Evolutionary conservation across 306 rosid species (phyloP).

Genomic region (Pyrus bretschneideri): DNA sequence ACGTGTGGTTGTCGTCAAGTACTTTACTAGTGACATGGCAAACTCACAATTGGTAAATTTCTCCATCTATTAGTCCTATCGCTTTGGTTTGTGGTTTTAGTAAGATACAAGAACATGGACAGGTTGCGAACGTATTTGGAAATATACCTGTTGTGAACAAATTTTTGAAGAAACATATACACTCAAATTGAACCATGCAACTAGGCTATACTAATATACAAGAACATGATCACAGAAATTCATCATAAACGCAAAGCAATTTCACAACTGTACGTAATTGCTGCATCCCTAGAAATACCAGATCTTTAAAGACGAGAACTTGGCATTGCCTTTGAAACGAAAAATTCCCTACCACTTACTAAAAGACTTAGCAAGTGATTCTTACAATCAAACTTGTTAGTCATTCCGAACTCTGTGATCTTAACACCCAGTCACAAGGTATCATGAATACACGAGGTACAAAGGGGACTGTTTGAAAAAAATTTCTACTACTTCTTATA

Average conservation of each 20-base stretch:
- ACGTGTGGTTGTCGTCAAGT: no score
- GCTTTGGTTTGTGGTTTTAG: no score
- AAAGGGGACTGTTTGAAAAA: constrained; percentile 1
- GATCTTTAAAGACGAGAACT: background rate
- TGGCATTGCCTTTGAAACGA: background rate
- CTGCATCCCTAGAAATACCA: background rate
- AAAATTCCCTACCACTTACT: constrained; percentile 17
- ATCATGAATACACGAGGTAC: constrained; percentile 5
- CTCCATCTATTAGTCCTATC: no score
- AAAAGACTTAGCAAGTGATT: constrained; percentile 14
- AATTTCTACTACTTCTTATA: constrained; percentile 30
- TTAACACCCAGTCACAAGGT: background rate
- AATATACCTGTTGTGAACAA: no score
- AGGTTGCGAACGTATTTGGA: no score
- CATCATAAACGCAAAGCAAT: background rate
- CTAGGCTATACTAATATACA: no score
- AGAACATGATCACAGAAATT: no score
- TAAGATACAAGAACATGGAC: no score
- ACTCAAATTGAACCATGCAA: no score
- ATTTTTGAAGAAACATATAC: no score
- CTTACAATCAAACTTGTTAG: constrained; percentile 21
- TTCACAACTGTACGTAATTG: background rate
- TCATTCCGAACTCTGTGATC: background rate
- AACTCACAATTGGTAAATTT: no score
- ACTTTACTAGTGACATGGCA: no score